Conservation (phyloP, 1,284 basidiomycete genomes). For the Puccinia coronata region DNA sequence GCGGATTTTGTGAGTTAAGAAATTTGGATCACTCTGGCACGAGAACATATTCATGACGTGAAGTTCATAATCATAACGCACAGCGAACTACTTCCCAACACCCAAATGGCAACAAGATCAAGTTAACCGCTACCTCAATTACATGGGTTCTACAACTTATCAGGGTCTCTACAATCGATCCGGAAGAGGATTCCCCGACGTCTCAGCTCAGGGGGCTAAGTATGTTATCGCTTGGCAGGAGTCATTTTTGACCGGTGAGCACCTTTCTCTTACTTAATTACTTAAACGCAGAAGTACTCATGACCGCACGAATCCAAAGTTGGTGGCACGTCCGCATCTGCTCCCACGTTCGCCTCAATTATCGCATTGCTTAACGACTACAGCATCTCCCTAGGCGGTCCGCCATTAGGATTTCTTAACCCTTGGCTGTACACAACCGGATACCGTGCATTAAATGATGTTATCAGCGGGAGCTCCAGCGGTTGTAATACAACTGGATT, state of each 20-base stretch:
- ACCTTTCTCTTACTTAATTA: neutral
- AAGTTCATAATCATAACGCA: conserved; percentile 3
- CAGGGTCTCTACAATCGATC: conserved; percentile 54
- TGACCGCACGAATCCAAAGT: conserved; percentile 53
- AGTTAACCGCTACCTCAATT: conserved; percentile 54
- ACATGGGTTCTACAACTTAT: conserved; percentile 51
- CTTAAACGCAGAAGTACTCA: neutral
- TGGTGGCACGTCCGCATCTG: conserved; percentile 66
- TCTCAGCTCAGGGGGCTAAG: conserved; percentile 56
- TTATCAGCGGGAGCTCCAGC: conserved; percentile 61
- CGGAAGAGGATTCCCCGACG: conserved; percentile 57
- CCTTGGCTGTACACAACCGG: conserved; percentile 61
- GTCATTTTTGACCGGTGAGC: conserved; percentile 47
- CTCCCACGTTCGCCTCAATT: conserved; percentile 64
- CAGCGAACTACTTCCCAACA: conserved; percentile 53
- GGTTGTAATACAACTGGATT: conserved; percentile 53
- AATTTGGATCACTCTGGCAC: neutral
- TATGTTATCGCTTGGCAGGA: conserved; percentile 50
- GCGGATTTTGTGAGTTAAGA: conserved; percentile 41
- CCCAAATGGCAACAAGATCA: conserved; percentile 53
- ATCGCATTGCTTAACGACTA: conserved; percentile 66
- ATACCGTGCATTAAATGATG: conserved; percentile 62
- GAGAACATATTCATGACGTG: neutral
- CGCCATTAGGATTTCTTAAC: conserved; percentile 64
- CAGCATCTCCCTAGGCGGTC: conserved; percentile 61